Percentiles rank a stretch among this genome's conserved stretches.
Conservation (phyloP, 73 alveolate species). For the Tetrahymena elliotti region DNA sequence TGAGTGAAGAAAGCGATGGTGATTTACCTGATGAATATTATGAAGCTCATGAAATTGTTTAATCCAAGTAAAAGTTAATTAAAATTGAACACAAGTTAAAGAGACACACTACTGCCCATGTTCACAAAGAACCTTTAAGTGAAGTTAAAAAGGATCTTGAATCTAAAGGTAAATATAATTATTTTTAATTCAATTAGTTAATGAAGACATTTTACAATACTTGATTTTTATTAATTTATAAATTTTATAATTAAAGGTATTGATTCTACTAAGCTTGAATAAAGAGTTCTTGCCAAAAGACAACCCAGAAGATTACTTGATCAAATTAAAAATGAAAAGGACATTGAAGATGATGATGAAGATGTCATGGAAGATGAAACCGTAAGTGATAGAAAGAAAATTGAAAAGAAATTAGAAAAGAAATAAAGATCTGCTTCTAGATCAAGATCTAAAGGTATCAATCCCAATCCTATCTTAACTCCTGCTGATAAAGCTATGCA, state of each 20-base stretch:
- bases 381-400: conserved; percentile 37
- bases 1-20: not conserved
- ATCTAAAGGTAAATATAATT: conserved; percentile 1
- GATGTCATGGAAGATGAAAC: conserved; percentile 54
- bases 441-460: conserved; percentile 67
- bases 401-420: conserved; percentile 51
- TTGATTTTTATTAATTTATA: not conserved
- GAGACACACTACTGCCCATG: conserved; percentile 56
- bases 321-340: not conserved
- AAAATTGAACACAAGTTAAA: conserved; percentile 47
- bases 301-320: conserved; percentile 5
- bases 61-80: conserved; percentile 36
- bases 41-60: conserved; percentile 28
- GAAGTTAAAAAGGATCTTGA: conserved; percentile 52
- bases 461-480: conserved; percentile 49
- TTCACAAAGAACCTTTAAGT: conserved; percentile 53
- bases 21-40: conserved; percentile 42
- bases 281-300: conserved; percentile 1
- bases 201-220: too few relatives aligned
- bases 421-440: conserved; percentile 48
- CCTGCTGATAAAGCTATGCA: conserved; percentile 53
- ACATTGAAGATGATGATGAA: conserved; percentile 43
- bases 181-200: too few relatives aligned
- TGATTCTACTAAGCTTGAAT: conserved; percentile 12
- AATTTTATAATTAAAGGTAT: not conserved